phyloP scores from a whole-genome alignment of 768 basidiomycete species.

The Mycena capillaripes region DNA sequence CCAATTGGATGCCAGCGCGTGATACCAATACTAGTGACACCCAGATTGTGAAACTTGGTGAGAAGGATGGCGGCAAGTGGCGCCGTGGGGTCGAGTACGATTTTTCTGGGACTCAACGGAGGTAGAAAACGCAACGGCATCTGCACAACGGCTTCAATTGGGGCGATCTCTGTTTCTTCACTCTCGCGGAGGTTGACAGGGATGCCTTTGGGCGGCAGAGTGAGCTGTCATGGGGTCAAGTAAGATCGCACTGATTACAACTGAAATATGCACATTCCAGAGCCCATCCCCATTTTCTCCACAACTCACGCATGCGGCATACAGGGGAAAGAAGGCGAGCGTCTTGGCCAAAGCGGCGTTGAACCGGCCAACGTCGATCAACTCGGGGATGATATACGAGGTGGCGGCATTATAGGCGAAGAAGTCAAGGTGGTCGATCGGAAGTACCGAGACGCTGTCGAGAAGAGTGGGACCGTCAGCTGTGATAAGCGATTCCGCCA shows the following conservation, averaged over 20 bases:
- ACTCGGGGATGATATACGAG: constrained; percentile 22
- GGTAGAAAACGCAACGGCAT: constrained; percentile 21
- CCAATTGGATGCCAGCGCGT: constrained; percentile 28
- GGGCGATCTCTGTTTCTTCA: constrained; percentile 6
- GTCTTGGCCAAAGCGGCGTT: constrained; percentile 7
- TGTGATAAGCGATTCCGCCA: constrained; percentile 7
- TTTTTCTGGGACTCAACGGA: constrained; percentile 2
- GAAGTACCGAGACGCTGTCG: constrained; percentile 19
- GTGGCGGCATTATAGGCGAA: constrained; percentile 28
- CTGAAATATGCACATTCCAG: constrained; percentile 4
- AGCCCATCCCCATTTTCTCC: constrained; percentile 6
- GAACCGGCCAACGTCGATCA: constrained; percentile 14
- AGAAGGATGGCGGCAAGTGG: constrained; percentile 19
- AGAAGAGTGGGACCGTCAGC: constrained; percentile 23
- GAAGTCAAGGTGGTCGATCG: constrained; percentile 11
- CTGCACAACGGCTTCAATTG: constrained; percentile 23
- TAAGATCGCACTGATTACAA: background rate
- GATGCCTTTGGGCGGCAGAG: constrained; percentile 20
- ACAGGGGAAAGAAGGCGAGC: constrained; percentile 13
- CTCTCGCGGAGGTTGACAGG: constrained; percentile 9
- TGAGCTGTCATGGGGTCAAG: background rate
- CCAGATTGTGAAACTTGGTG: constrained; percentile 20
- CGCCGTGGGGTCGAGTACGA: constrained; percentile 13
- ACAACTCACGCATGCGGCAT: constrained; percentile 19
- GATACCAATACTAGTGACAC: constrained; percentile 14